Percentiles rank a stretch among this genome's conserved stretches.
phyloP scores from a whole-genome alignment of 345 rosid genomes.

The Cardiospermum halicacabum region DNA sequence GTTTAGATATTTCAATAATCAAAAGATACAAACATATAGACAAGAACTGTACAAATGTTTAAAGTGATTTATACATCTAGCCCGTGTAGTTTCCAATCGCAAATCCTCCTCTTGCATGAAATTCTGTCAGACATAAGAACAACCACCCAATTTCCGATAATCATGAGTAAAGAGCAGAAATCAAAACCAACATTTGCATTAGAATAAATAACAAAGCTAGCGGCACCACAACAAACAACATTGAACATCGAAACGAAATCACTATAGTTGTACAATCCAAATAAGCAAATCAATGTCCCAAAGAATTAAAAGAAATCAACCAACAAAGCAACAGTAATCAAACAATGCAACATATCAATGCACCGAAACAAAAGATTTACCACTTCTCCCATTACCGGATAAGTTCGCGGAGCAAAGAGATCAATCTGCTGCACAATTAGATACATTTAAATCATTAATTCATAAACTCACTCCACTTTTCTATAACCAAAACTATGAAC shows the following conservation, averaged over 20 bases:
- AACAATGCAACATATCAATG: background rate
- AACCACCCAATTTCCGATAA: too few species aligned
- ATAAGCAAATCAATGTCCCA: too few species aligned
- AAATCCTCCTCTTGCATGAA: conserved; percentile 57
- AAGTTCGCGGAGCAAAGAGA: conserved; percentile 6
- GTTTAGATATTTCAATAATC: conserved; percentile 10
- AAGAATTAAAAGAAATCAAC: background rate
- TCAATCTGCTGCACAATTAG: conserved; percentile 18
- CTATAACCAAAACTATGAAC: background rate
- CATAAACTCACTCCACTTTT: background rate
- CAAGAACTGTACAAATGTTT: conserved; percentile 3
- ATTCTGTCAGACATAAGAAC: conserved; percentile 32
- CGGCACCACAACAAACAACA: too few species aligned
- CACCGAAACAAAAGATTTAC: conserved; percentile 16
- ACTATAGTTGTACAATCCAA: too few species aligned
- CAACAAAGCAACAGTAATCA: background rate
- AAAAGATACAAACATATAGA: background rate
- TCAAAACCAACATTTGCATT: too few species aligned
- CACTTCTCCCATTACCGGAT: conserved; percentile 42
- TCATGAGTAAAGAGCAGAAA: too few species aligned
- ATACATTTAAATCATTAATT: background rate
- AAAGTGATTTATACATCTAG: conserved; percentile 49
- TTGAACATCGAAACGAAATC: too few species aligned
- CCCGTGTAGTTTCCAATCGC: conserved; percentile 66
- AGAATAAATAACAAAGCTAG: too few species aligned